Evolutionary conservation across 2,329 filamentous ascomycete species (phyloP), one percentile per base, ranked within the genome.

Genomic region (Phoma sp.): DNA sequence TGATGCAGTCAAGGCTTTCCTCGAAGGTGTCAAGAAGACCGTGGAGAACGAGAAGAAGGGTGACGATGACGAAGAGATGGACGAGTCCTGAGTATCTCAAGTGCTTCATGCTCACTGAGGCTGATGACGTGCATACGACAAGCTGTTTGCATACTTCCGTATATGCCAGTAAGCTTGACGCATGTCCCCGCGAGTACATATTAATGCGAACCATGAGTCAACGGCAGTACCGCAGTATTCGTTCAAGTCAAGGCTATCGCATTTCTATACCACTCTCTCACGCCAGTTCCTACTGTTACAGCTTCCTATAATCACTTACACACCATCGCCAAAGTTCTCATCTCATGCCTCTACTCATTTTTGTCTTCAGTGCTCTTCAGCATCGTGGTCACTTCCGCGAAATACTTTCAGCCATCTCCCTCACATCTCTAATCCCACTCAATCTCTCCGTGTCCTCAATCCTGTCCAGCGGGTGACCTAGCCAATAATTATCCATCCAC

Each of bases 1-100:
- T 6, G 89, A 95, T 66, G 94, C 94, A 12, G 88, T 99, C 1
- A 89, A 96, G 78, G 91, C 90, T 3, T 99, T 99, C 76, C 83
- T 99, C 21, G 86, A 96, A 51, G 95, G 94, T 3, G 88, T 97
- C 43, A 95, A 90, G 82, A 88, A 85, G 78, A 88, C 86, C 6
- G 89, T 92, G 0, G 83, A 89, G 64, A 81, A 79, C 55, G 74
- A 77, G n/a, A 62, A 63, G 35, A 67, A 70, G 24, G 61, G 50
- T 9, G 65, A 63, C 7, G 60, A 57, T 3, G 67, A 63, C 9
- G 65, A 70, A 35, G 60, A 68, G n/a, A 75, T 75, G 72, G 71
- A 74, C 33, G 73, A 70, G 12, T 65, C 57, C 31, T 74, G 57
- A 62, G 35, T n/a, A 40, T 3, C 22, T 27, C 29, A 9, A 15